Base-by-base conservation (phyloP, 495 filamentous ascomycete genomes). In the Penicillium arizonense region DNA sequence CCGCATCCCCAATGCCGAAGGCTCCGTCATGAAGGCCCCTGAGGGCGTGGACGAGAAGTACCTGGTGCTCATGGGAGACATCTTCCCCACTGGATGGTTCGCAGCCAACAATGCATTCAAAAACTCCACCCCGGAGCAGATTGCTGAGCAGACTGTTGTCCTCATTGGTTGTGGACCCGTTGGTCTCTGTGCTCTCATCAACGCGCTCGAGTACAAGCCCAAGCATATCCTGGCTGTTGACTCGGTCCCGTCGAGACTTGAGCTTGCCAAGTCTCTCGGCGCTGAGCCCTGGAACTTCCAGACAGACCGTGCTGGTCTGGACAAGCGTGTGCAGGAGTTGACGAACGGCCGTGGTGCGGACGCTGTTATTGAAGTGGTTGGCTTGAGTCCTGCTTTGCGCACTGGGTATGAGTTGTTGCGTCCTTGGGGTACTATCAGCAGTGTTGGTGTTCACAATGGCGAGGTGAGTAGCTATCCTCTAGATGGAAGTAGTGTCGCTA, bases 371-470 rank as follows among this genome's bases (percentile, higher is more conserved):
- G 94, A 98, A 71, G 88, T 96, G 6, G 94, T 98, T 7, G 94
- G 94, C 1, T 69, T 90, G 58, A 91, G 86, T 46, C 83, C 87
- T 47, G 94, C 94, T 14, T 69, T 97, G 64, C 83, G 79, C 65
- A 90, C 89, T 49, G 90, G 83, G 0, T 96, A 89, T 68, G 91
- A 97, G 38, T 70, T 96, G 35, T 56, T 98, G 36, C 80, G 94
- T 46, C 92, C 94, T 18, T 98, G 86, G 78, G 91, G 91, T 1
- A 79, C 84, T 9, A 91, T 98, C 52, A 87, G 83, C 52, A 92
- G 88, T 59, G 90, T 96, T 53, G 94, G 94, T 2, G 92, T 97
- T 20, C 93, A 97, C 61, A 96, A 96, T 69, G 88, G 78, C 20
- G 90, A 91, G 76, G 88, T 90, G 59, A 62, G 73, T 54, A 26